Conservation (phyloP, 768 basidiomycete genomes). For the Leccinum obscurum region DNA sequence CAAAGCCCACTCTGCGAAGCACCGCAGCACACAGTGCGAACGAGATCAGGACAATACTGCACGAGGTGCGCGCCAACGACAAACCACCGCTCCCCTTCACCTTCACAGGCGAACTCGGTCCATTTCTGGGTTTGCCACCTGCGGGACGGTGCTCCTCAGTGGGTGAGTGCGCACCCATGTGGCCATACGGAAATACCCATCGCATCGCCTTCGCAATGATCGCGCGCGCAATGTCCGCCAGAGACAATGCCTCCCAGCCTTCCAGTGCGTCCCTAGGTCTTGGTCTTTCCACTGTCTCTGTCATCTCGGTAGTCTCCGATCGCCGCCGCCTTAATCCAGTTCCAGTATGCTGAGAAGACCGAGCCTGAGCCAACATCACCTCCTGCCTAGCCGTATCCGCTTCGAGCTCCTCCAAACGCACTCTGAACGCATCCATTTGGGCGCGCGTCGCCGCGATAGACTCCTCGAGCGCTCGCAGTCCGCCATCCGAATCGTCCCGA, state of each 20-base stretch:
- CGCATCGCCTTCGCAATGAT: constrained; percentile 20
- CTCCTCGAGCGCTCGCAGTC: constrained; percentile 21
- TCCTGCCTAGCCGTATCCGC: constrained; percentile 21
- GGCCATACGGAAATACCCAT: constrained; percentile 27
- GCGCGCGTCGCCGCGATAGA: constrained; percentile 27
- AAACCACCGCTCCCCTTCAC: constrained; percentile 7
- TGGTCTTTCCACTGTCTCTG: background rate
- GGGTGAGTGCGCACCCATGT: background rate
- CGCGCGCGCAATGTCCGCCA: constrained; percentile 13
- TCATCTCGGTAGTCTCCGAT: background rate
- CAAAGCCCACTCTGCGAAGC: constrained; percentile 27
- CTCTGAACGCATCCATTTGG: constrained; percentile 26
- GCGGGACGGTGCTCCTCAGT: background rate
- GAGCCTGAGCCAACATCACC: background rate
- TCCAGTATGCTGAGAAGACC: background rate
- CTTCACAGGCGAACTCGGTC: constrained; percentile 5
- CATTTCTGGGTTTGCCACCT: background rate
- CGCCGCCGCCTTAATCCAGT: constrained; percentile 1
- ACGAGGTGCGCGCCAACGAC: constrained; percentile 19
- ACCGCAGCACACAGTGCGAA: constrained; percentile 29
- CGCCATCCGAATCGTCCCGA: constrained; percentile 7
- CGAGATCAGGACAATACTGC: constrained; percentile 26
- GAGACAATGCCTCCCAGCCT: constrained; percentile 8
- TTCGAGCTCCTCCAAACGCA: constrained; percentile 31
- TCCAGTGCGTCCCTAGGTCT: background rate